These are phyloP conservation scores for Neonectria magnoliae DNA, from an alignment of 2,329 filamentous ascomycete species.

Conservation along the genomic window DNA sequence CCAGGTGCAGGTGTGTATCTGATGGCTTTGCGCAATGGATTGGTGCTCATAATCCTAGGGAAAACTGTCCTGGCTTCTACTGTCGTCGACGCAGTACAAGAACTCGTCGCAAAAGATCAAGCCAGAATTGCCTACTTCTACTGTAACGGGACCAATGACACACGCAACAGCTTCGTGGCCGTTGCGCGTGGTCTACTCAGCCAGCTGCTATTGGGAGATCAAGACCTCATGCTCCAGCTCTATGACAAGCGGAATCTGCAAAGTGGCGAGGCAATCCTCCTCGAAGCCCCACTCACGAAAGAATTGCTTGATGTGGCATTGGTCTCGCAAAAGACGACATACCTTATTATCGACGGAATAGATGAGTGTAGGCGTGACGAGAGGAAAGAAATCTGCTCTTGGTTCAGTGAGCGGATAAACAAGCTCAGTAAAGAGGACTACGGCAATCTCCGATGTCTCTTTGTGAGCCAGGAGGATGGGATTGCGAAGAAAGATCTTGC, in stretches of 20 bases:
- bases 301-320: neutral
- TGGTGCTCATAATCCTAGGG: neutral
- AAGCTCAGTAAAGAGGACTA: neutral
- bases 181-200: neutral
- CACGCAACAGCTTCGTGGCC: neutral
- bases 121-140: neutral
- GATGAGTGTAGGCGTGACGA: slow-evolving; percentile 11
- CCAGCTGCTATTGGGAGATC: neutral
- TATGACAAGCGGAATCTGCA: neutral
- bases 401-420: slow-evolving; percentile 11
- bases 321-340: neutral
- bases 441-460: slow-evolving; percentile 18
- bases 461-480: slow-evolving; percentile 25
- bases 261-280: neutral
- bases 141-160: neutral
- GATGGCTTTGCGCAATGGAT: neutral
- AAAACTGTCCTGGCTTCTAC: neutral
- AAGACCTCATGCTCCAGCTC: neutral
- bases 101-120: neutral
- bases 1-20: neutral
- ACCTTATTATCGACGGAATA: slow-evolving; percentile 15
- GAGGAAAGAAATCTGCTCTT: slow-evolving; percentile 12
- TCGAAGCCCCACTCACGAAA: neutral
- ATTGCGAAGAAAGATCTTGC: slow-evolving; percentile 9
- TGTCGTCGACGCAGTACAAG: neutral